phyloP scores from a whole-genome alignment of 371 early-diverging fungal genomes.

The Mucor irregularis region DNA sequence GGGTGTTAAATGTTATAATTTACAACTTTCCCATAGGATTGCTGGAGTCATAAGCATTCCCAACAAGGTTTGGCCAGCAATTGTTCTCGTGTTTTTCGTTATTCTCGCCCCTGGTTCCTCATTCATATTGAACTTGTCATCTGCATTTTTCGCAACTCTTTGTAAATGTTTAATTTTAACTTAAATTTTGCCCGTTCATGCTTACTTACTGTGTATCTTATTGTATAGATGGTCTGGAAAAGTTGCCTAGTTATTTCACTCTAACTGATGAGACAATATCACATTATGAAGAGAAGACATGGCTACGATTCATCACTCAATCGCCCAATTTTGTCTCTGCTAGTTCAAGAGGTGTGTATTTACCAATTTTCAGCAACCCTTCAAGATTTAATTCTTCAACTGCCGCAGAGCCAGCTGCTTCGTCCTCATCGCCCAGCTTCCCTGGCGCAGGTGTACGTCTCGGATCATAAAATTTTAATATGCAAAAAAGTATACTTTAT shows the following conservation, averaged over 20 bases:
- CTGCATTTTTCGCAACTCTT: slow-evolving; percentile 13
- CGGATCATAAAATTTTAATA: slow-evolving; percentile 16
- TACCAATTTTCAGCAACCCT: slow-evolving; percentile 12
- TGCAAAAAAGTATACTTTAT: too few relatives aligned
- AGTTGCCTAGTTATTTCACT: background rate
- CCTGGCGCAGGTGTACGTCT: slow-evolving; percentile 21
- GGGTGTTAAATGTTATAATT: too few relatives aligned
- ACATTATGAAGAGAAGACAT: slow-evolving; percentile 13
- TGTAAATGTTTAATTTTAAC: slow-evolving; percentile 13
- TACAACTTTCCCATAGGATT: slow-evolving; percentile 22
- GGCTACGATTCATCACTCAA: slow-evolving; percentile 9
- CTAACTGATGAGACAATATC: slow-evolving; percentile 17
- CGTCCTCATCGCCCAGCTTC: background rate
- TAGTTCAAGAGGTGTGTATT: slow-evolving; percentile 12
- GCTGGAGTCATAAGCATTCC: slow-evolving; percentile 33
- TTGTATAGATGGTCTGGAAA: slow-evolving; percentile 15
- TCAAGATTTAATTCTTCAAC: background rate
- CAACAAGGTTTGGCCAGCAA: slow-evolving; percentile 19
- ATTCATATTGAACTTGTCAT: slow-evolving; percentile 16
- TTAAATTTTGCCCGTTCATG: background rate
- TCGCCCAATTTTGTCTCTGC: slow-evolving; percentile 20
- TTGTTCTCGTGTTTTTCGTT: slow-evolving; percentile 24
- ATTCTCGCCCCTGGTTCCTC: slow-evolving; percentile 24
- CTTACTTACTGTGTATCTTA: background rate
- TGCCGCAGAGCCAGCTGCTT: background rate